These are phyloP conservation scores for Exophiala lecanii-corni DNA, from an alignment of 2,329 filamentous ascomycete genomes.

Conservation along the genomic window DNA sequence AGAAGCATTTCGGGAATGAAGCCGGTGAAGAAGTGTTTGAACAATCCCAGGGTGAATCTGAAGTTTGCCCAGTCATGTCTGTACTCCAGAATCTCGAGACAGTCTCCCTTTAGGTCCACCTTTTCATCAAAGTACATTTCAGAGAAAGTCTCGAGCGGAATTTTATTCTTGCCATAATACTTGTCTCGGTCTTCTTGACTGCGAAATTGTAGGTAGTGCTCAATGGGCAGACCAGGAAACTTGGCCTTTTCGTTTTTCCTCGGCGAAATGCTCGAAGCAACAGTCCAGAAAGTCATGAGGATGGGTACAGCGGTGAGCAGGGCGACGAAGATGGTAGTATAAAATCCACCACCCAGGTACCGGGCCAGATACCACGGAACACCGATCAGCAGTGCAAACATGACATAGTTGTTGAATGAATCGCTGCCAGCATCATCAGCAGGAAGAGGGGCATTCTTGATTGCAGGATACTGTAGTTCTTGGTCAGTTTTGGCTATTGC, in stretches of 20 bases:
- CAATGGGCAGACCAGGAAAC: slow-evolving; percentile 78
- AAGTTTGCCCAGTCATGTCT: slow-evolving; percentile 97
- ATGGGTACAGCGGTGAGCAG: slow-evolving; percentile 75
- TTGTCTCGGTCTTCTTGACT: slow-evolving; percentile 42
- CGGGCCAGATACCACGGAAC: slow-evolving; percentile 78
- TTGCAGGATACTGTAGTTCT: slow-evolving; percentile 66
- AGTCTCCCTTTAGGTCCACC: slow-evolving; percentile 92
- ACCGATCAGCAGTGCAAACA: slow-evolving; percentile 64
- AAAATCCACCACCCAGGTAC: slow-evolving; percentile 77
- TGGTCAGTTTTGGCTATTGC: slow-evolving; percentile 23
- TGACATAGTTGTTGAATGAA: slow-evolving; percentile 76
- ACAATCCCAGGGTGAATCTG: slow-evolving; percentile 77
- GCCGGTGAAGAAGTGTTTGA: slow-evolving; percentile 81
- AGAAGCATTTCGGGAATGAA: slow-evolving; percentile 88
- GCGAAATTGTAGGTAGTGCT: slow-evolving; percentile 66
- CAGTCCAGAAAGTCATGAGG: slow-evolving; percentile 74
- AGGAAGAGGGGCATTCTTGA: slow-evolving; percentile 90
- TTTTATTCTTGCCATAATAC: slow-evolving; percentile 48
- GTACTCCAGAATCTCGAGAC: slow-evolving; percentile 84
- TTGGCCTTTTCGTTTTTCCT: slow-evolving; percentile 90
- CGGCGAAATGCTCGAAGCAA: slow-evolving; percentile 73
- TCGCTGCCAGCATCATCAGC: slow-evolving; percentile 82
- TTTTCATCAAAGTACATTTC: slow-evolving; percentile 97
- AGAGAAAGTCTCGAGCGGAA: slow-evolving; percentile 85
- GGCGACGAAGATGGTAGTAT: slow-evolving; percentile 83